Evolutionary conservation across 2,329 filamentous ascomycete species (phyloP), one percentile per base, ranked within the genome.

Genomic region (Trichoderma sp.): DNA sequence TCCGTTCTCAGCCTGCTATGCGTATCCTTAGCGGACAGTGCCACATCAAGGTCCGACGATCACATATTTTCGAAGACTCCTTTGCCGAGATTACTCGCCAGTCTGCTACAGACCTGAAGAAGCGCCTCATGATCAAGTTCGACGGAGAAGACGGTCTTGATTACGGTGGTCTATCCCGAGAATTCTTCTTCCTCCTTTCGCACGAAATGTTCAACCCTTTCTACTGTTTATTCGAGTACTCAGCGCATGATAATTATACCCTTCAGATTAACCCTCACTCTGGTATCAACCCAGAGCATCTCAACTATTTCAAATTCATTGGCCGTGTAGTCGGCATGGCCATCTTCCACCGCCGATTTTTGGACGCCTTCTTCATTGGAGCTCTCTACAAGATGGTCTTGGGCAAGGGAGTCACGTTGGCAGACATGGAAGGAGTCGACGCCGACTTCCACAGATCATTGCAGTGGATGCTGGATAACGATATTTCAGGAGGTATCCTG

Each of bases 191-290:
- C 89, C 85, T 99, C 52, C 88, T 99, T 68, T 98, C 95, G 19
- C 96, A 99, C 83, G 96, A 99, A 84, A 99, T 99, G 96, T 99
- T 99, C 85, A 99, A 99, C 81, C 96, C 96, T 37, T 99, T 99
- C 83, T 99, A 99, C 84, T 99, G 96, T 80, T 86, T 99, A 66
- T 99, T 99, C 85, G 96, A 99, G 83, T 99, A 99, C 82, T 98
- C 96, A 31, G 96, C 96, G 49, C 96, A 99, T 85, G 96, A 99
- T 88, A 99, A 99, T 84, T 99, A 99, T 83, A 99, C 96, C 35
- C 91, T 99, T 68, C 96, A 99, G 83, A 99, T 99, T 85, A 99
- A 99, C 83, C 96, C 96, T 57, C 96, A 99, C 81, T 99, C 96
- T 24, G 96, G 96, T 73, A 98, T 99, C 82, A 99, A 99, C 81